Evolutionary conservation across 192 early-diverging fungal species (phyloP).

Genomic region (Coemansia sp.): DNA sequence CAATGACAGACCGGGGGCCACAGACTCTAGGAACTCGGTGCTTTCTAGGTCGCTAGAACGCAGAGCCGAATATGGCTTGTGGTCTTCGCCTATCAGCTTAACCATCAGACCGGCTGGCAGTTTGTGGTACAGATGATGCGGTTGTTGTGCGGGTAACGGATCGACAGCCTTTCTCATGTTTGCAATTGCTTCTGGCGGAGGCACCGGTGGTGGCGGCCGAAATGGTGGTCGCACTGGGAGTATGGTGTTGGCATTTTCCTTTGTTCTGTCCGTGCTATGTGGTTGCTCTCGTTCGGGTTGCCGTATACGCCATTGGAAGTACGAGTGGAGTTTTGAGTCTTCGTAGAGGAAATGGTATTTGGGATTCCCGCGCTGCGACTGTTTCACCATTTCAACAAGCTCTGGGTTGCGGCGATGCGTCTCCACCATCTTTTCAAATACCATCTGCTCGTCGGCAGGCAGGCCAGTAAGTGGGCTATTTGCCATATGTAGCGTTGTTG

Average conservation of each 20-base stretch:
- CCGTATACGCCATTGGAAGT: conserved; percentile 26
- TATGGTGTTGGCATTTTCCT: not conserved
- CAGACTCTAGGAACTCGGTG: conserved; percentile 24
- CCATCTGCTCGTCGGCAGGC: conserved; percentile 15
- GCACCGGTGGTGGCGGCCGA: conserved; percentile 1
- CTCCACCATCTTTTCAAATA: conserved; percentile 45
- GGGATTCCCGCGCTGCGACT: conserved; percentile 21
- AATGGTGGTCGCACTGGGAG: too few relatives aligned
- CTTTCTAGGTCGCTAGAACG: conserved; percentile 16
- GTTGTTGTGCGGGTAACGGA: not conserved
- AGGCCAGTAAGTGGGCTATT: not conserved
- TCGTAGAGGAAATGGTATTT: conserved; percentile 35
- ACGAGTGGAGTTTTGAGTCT: conserved; percentile 21
- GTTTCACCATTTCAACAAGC: conserved; percentile 26
- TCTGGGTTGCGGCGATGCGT: conserved; percentile 27
- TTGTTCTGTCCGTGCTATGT: not conserved
- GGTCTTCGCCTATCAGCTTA: conserved; percentile 5
- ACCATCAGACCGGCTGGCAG: conserved; percentile 45
- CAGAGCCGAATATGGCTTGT: conserved; percentile 20
- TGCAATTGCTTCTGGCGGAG: conserved; percentile 7
- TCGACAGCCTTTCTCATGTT: not conserved
- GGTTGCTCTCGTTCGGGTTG: not conserved
- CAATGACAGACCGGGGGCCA: conserved; percentile 22
- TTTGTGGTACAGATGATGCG: conserved; percentile 21
- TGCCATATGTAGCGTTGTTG: not conserved